Base-by-base conservation (phyloP, 2,329 filamentous ascomycete genomes). In the Akanthomyces dipterigenus region DNA sequence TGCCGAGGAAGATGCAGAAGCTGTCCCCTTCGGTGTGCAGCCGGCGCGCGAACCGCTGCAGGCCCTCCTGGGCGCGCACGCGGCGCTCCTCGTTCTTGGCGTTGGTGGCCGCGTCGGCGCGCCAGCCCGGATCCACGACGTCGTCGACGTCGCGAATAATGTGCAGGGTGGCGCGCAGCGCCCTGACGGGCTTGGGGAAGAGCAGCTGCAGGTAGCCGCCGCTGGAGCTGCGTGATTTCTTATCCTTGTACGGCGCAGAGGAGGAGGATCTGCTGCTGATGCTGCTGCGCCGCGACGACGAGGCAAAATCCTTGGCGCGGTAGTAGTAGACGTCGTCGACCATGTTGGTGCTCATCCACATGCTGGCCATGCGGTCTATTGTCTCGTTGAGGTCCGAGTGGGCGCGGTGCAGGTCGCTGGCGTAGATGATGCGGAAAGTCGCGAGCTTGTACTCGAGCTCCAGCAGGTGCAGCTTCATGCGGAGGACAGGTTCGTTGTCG, bases 391-490 rank as follows among this genome's bases (percentile, higher is more conserved):
- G 59, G 43, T 69, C 63, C 14, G 66, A 66, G 12, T 60, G 55
- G 5, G 46, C 42, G 36, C 64, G 63, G 38, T 63, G 62, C 8
- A 70, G 59, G 64, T 69, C 68, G 64, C 69, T 70, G n/a, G 68
- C 69, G 48, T 70, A 70, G 5, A 70, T 65, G 42, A 70, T 63
- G 28, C 64, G 67, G 31, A 65, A 70, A 11, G 68, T 68, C 62
- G 64, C 64, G 36, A 70, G 65, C 65, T 70, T 70, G 64, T 65
- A 70, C 50, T 70, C 69, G n/a, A 70, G 64, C 61, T 70, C 68
- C 46, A 70, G 60, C 2, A 70, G 65, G 49, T 70, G 68, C 31
- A 70, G 65, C 45, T 65, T 63, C 55, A 70, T 66, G 6, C 67
- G 65, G 62, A 70, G 67, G 28, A 69, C 63, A 9, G 68, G 67